Conservation (phyloP, 2,329 filamentous ascomycete genomes). For the Diaporthe batatas region DNA sequence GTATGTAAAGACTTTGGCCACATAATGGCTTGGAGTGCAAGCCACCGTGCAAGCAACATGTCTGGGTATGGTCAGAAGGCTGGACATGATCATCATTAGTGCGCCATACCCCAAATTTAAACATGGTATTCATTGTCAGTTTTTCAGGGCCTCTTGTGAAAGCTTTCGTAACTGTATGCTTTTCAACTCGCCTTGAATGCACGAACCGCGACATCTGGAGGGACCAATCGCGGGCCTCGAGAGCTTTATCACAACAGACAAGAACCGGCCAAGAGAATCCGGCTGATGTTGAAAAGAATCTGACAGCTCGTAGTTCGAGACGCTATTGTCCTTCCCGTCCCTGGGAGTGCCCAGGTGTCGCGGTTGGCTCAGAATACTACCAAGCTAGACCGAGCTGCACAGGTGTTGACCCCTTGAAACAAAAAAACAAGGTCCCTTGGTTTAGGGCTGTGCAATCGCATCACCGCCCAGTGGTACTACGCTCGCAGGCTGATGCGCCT, state of each 20-base stretch:
- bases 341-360: not conserved
- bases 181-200: no score
- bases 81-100: no score
- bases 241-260: not conserved
- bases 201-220: no score
- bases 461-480: not conserved
- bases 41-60: no score
- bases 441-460: slow-evolving; percentile 15
- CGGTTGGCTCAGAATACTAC: slow-evolving; percentile 8
- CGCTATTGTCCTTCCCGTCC: not conserved
- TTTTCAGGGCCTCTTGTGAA: no score
- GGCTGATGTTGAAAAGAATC: not conserved
- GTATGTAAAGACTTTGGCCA: no score
- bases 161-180: no score
- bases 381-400: slow-evolving; percentile 20
- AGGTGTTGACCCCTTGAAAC: slow-evolving; percentile 5
- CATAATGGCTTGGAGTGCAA: no score
- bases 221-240: not conserved
- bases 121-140: no score
- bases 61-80: no score
- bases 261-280: not conserved
- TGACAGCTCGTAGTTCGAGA: slow-evolving; percentile 24
- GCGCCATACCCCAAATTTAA: no score
- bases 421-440: slow-evolving; percentile 16
- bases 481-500: not conserved